Evolutionary conservation across 140 eudicot species (phyloP).

Genomic region (Erigeron philadelphicus): DNA sequence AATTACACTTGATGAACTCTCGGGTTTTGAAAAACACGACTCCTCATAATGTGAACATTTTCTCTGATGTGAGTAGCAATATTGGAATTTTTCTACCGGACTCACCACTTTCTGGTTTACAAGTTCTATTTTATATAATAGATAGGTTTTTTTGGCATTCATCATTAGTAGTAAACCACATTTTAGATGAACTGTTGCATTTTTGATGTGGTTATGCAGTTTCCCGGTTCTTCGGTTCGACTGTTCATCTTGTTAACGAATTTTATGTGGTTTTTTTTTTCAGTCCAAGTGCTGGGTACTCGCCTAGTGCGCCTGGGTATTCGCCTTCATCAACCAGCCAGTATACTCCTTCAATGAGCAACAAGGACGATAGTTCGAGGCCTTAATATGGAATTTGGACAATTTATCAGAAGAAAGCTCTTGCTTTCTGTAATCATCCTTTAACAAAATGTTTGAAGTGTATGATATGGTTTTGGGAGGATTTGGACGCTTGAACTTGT

Average conservation of each 20-base stretch:
- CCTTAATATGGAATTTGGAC: conserved; percentile 6
- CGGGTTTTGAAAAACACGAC: neutral
- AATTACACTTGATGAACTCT: neutral
- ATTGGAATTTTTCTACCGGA: neutral
- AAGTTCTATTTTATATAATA: neutral
- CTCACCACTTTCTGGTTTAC: neutral
- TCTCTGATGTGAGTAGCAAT: neutral
- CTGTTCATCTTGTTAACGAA: neutral
- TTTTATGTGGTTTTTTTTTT: neutral
- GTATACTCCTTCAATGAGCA: conserved; percentile 55
- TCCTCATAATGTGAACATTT: neutral
- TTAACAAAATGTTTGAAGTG: conserved; percentile 4
- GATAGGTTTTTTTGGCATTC: too few relatives aligned
- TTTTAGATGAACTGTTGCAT: neutral
- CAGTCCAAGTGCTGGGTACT: conserved; percentile 98
- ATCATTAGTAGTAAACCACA: neutral
- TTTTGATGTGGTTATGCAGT: neutral
- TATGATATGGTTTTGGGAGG: conserved; percentile 9
- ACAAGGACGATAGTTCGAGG: conserved; percentile 38
- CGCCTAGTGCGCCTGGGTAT: conserved; percentile 97
- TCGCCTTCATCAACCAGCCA: conserved; percentile 93
- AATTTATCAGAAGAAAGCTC: neutral
- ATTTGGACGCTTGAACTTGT: conserved; percentile 16
- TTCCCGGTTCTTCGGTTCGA: neutral
- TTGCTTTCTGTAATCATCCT: neutral